Evolutionary conservation across 2,329 filamentous ascomycete genomes (phyloP).

Genomic region (Trematosphaeria pertusa): DNA sequence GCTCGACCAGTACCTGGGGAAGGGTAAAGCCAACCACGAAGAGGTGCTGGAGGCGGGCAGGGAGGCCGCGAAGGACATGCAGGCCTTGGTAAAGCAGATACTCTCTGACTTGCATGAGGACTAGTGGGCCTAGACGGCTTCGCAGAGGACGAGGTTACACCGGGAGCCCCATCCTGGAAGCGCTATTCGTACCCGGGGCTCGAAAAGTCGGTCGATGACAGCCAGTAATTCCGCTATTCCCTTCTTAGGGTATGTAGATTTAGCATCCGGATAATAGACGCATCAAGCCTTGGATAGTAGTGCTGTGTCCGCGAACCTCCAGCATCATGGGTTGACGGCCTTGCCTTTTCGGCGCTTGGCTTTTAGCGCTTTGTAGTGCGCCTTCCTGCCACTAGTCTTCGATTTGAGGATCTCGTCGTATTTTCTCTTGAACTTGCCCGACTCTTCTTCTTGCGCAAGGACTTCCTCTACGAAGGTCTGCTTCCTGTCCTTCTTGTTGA

Average conservation of each 20-base stretch:
- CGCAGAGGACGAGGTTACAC: too few species aligned
- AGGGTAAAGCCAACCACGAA: constrained; percentile 68
- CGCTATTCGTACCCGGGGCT: too few species aligned
- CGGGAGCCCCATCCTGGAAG: too few species aligned
- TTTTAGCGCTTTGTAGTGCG: constrained; percentile 82
- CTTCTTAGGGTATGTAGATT: too few species aligned
- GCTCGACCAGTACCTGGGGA: constrained; percentile 62
- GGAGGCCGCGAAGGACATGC: constrained; percentile 68
- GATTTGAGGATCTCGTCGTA: constrained; percentile 82
- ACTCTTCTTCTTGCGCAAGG: constrained; percentile 70
- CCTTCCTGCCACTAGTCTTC: constrained; percentile 89
- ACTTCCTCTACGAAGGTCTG: constrained; percentile 86
- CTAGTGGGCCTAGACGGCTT: constrained; percentile 15
- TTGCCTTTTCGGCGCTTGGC: constrained; percentile 58
- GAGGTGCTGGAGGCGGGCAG: constrained; percentile 69
- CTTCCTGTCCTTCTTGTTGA: constrained; percentile 88
- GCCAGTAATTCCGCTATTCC: too few species aligned
- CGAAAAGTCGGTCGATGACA: too few species aligned
- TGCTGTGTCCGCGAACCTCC: too few species aligned
- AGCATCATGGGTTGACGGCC: constrained; percentile 46
- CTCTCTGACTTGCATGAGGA: constrained; percentile 48
- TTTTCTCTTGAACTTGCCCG: constrained; percentile 81
- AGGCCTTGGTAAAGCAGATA: constrained; percentile 58
- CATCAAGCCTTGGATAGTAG: too few species aligned
- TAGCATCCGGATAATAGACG: too few species aligned